Conservation (phyloP, 1,139 yeast species). For the Scheffersomyces illinoinensis region DNA sequence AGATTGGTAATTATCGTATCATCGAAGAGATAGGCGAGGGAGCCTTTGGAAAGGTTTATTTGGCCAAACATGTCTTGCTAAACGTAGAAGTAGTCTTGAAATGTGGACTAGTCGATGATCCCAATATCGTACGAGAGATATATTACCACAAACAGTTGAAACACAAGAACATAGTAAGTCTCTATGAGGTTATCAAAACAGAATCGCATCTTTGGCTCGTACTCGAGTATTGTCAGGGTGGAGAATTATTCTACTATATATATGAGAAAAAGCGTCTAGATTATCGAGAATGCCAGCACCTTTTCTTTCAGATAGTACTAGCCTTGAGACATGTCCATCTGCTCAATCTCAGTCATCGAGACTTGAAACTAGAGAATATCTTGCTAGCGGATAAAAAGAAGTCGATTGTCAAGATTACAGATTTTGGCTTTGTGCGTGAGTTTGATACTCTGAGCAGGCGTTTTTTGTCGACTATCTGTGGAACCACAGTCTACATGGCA, state of each 20-base stretch:
- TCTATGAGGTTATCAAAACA: constrained; percentile 84
- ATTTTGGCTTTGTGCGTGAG: constrained; percentile 93
- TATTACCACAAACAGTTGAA: constrained; percentile 83
- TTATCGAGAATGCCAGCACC: constrained; percentile 51
- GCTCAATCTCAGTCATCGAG: constrained; percentile 84
- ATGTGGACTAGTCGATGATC: constrained; percentile 79
- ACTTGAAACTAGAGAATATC: constrained; percentile 83
- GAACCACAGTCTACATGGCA: constrained; percentile 95
- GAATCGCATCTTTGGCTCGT: constrained; percentile 85
- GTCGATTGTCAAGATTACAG: constrained; percentile 68
- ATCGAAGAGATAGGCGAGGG: constrained; percentile 82
- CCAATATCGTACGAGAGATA: constrained; percentile 89
- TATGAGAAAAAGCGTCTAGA: constrained; percentile 57
- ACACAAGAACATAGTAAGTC: constrained; percentile 80
- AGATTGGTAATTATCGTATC: constrained; percentile 78
- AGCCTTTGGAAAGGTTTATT: constrained; percentile 86
- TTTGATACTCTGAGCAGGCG: constrained; percentile 50
- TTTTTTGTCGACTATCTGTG: constrained; percentile 83
- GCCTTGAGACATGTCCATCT: constrained; percentile 87
- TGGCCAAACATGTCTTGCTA: constrained; percentile 76
- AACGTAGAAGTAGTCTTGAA: constrained; percentile 80
- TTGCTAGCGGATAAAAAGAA: constrained; percentile 68
- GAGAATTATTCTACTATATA: constrained; percentile 78
- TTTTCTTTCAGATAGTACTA: constrained; percentile 78
- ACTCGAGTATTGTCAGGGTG: constrained; percentile 87